Base-by-base conservation (phyloP, 192 early-diverging fungal genomes). In the Funneliformis mosseae region DNA sequence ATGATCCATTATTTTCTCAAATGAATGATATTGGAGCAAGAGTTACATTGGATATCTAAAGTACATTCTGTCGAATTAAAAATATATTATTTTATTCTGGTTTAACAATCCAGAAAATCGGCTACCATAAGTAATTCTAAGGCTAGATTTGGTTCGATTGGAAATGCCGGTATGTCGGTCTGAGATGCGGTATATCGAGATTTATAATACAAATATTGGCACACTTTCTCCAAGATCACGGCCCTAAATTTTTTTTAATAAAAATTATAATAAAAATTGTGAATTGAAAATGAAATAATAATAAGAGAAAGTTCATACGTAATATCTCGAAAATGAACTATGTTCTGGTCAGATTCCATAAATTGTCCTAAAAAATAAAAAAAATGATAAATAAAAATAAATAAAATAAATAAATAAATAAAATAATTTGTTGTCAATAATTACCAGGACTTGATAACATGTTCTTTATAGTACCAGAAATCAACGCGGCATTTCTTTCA, bases 121-220 rank as follows among this genome's bases (percentile, higher is more conserved):
- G 97, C 94, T 23, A 95, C 96, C 95, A 97, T 97, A 55, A 99
- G 81, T 21, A 97, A 88, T 81, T 99, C 98, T 72, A 98, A 83
- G 0, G 94, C 94, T 21, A 96, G 88, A 81, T 97, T 93, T 23
- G 95, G 90, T 14, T 97, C 94, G 77, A 99, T 95, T 23, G 85
- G 83, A 83, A 98, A 98, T 80, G 96, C 94, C 59, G 98, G 97
- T 33, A 96, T 92, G 74, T 96, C 94, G 28, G 86, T 86, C 10
- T 86, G 81, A 12, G 89, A 87, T 75, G 92, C 91, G 18, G 88
- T 88, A 63, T 90, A 91, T 73, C 88, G 83, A 83, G 92, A 88
- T 81, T 97, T 97, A 87, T 96, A 98, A 84, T 95, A 94, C 48
- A 98, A 90, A 83, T 97, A 99, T 77, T 95, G 92, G 89, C 95